Evolutionary conservation across 2,329 filamentous ascomycete genomes (phyloP).

Genomic region (Clonostachys solani): DNA sequence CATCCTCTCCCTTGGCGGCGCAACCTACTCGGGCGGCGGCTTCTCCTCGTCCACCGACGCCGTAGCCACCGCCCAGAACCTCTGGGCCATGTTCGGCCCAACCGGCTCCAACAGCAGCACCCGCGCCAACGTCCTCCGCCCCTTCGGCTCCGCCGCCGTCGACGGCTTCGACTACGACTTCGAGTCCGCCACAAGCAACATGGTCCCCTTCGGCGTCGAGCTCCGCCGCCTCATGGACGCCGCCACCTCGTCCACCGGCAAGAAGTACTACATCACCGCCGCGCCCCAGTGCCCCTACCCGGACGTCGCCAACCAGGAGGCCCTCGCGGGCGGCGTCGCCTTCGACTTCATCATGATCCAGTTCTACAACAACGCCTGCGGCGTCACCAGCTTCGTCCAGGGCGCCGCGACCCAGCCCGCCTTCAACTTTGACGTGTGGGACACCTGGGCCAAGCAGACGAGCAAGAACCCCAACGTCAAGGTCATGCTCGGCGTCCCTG

Average conservation of each 20-base stretch:
- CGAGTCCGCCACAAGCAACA: slow-evolving; percentile 55
- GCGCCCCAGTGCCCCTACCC: slow-evolving; percentile 68
- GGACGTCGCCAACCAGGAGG: slow-evolving; percentile 52
- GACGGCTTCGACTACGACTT: slow-evolving; percentile 80
- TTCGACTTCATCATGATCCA: slow-evolving; percentile 62
- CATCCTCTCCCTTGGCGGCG: slow-evolving; percentile 67
- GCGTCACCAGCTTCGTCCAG: slow-evolving; percentile 43
- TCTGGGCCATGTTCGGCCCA: slow-evolving; percentile 72
- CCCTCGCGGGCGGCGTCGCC: slow-evolving; percentile 47
- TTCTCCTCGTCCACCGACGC: slow-evolving; percentile 51
- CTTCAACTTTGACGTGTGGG: slow-evolving; percentile 62
- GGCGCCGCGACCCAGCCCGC: slow-evolving; percentile 39
- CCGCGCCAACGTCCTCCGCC: slow-evolving; percentile 41
- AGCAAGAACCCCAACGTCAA: slow-evolving; percentile 57
- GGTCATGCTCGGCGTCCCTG: slow-evolving; percentile 58
- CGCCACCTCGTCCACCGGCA: slow-evolving; percentile 30
- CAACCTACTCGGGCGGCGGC: slow-evolving; percentile 65
- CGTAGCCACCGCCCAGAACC: slow-evolving; percentile 48
- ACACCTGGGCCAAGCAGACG: slow-evolving; percentile 56
- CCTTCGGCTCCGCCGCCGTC: slow-evolving; percentile 61
- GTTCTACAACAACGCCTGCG: slow-evolving; percentile 69
- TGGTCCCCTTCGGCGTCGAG: slow-evolving; percentile 54
- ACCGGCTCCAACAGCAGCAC: slow-evolving; percentile 23
- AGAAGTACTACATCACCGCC: slow-evolving; percentile 59
- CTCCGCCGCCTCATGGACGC: slow-evolving; percentile 51